Conservation (phyloP, 768 basidiomycete species). For the Boletus reticulatus region DNA sequence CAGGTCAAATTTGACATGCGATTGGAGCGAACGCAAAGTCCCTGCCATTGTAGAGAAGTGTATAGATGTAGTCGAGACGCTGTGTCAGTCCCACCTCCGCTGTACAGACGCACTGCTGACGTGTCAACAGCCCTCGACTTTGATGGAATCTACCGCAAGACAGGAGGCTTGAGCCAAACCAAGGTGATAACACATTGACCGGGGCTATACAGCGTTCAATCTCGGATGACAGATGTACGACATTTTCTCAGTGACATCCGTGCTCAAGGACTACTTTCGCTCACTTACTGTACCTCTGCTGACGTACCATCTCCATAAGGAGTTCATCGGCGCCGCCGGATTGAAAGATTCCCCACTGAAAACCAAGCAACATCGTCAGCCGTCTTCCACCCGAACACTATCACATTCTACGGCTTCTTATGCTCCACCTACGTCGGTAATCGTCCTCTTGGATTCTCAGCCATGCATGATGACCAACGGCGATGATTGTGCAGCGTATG, state of each 20-base stretch:
- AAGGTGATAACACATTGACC: slow-evolving; percentile 94
- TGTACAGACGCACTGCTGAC: background rate
- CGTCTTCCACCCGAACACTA: slow-evolving; percentile 88
- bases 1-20: slow-evolving; percentile 72
- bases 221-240: no score
- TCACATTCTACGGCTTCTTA: slow-evolving; percentile 73
- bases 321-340: slow-evolving; percentile 76
- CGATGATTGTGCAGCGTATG: slow-evolving; percentile 44
- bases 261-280: slow-evolving; percentile 95
- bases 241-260: slow-evolving; percentile 94
- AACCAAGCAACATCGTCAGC: slow-evolving; percentile 57
- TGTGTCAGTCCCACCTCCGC: slow-evolving; percentile 51
- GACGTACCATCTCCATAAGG: slow-evolving; percentile 88
- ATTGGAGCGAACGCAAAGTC: slow-evolving; percentile 57
- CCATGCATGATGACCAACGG: background rate
- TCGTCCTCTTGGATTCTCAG: slow-evolving; percentile 12
- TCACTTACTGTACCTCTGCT: slow-evolving; percentile 85
- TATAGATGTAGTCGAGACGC: slow-evolving; percentile 88
- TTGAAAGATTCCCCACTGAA: slow-evolving; percentile 63
- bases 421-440: slow-evolving; percentile 87
- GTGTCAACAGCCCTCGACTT: slow-evolving; percentile 73
- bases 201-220: slow-evolving; percentile 87
- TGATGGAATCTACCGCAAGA: slow-evolving; percentile 98
- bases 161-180: slow-evolving; percentile 88
- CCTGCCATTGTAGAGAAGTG: slow-evolving; percentile 95